Base-by-base conservation (phyloP, 495 filamentous ascomycete species). In the Pyrenula aspistea region DNA sequence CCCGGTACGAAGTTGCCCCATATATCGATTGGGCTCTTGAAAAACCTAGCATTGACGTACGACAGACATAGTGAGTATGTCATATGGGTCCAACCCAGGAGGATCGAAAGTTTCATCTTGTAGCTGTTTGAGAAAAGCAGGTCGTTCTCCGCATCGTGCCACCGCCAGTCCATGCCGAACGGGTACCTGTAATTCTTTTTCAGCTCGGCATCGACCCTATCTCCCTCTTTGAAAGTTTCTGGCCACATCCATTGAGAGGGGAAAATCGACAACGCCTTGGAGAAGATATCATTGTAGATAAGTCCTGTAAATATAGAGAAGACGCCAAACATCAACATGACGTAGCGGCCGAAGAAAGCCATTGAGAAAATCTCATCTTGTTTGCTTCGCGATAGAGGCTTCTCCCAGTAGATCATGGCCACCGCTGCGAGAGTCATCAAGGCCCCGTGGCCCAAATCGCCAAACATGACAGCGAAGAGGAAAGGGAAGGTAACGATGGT, bases 61-160 rank as follows among this genome's bases (percentile, higher is more conserved):
- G 94, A 88, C 59, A 95, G 83, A 75, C 87, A 89, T 57, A 99
- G 83, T 47, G 94, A 96, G 68, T 93, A 98, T 12, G 93, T 97
- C 93, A 98, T 98, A 72, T 82, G 60, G 8, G 80, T 79, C 93
- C 93, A 99, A 53, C 93, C 93, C 62, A 99, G 75, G 57, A 96
- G 75, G 65, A 99, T 94, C 76, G 87, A 91, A 68, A 98, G 86
- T 78, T 99, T 99, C 93, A 99, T 97, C 83, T 99, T 99, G 81
- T 92, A 90, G 71, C 87, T 92, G 84, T 99, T 97, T 60, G 80
- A 82, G 74, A 97, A 99, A 22, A 97, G 77, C 24, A 99, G 73
- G 55, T 91, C 84, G 67, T 99, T 99, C 55, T 95, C 91, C 4
- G 91, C 83, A 58, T 85, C 89, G 66, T 97, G 93, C 93, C 93